Percentiles rank a stretch among this genome's conserved stretches.
These are phyloP conservation scores for Pseudogymnoascus sp. DNA, from an alignment of 2,329 filamentous ascomycete species.

Conservation along the genomic window DNA sequence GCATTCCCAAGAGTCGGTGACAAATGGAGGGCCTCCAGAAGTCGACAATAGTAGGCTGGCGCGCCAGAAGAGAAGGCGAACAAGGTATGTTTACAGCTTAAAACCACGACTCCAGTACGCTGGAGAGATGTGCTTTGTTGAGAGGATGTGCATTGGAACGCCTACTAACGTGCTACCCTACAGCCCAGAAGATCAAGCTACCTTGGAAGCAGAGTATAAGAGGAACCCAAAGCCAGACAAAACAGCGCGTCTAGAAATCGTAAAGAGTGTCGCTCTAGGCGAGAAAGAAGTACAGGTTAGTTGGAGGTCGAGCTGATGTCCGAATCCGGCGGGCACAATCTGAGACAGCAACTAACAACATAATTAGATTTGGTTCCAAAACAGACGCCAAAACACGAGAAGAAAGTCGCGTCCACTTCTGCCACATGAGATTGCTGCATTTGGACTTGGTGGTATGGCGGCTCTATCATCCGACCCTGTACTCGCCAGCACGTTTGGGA, in stretches of 20 bases:
- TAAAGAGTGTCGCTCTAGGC: slow-evolving; percentile 76
- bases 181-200: slow-evolving; percentile 80
- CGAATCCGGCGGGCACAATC: not conserved
- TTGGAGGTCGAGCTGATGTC: slow-evolving; percentile 14
- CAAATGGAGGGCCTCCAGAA: slow-evolving; percentile 19
- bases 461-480: slow-evolving; percentile 26
- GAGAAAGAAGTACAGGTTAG: slow-evolving; percentile 95
- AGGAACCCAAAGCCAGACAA: slow-evolving; percentile 89
- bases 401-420: slow-evolving; percentile 79
- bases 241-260: slow-evolving; percentile 73
- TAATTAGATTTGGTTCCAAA: slow-evolving; percentile 91
- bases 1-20: slow-evolving; percentile 15
- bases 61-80: slow-evolving; percentile 50
- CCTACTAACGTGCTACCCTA: not conserved
- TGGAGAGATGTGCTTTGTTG: not conserved
- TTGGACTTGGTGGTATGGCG: slow-evolving; percentile 41
- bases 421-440: slow-evolving; percentile 63
- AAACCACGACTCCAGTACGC: not conserved
- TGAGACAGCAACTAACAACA: slow-evolving; percentile 5
- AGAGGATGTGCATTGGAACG: not conserved
- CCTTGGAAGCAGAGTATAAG: slow-evolving; percentile 79
- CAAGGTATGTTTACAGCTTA: slow-evolving; percentile 43
- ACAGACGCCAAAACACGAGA: slow-evolving; percentile 84
- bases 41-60: slow-evolving; percentile 29
- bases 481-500: slow-evolving; percentile 11